Evolutionary conservation across 2,329 filamentous ascomycete genomes (phyloP).

Genomic region (Aspergillus caelatus): DNA sequence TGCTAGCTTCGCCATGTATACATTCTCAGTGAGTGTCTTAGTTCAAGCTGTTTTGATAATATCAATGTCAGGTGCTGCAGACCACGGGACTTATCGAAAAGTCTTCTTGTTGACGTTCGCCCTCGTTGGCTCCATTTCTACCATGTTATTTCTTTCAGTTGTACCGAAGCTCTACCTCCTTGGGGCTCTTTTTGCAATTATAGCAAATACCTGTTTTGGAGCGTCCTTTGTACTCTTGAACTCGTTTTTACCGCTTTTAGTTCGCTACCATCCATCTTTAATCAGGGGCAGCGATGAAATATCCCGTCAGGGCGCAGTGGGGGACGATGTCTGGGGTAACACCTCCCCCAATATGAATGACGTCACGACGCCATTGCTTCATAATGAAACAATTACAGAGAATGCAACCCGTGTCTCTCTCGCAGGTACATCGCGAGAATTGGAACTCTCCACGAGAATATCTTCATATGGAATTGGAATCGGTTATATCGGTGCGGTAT

Average conservation of each 20-base stretch:
- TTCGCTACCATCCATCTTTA: slow-evolving; percentile 74
- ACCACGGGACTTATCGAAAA: slow-evolving; percentile 92
- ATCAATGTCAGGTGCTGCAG: slow-evolving; percentile 92
- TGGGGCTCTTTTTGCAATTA: slow-evolving; percentile 79
- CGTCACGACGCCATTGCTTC: slow-evolving; percentile 32
- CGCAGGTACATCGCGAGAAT: slow-evolving; percentile 60
- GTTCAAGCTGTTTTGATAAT: slow-evolving; percentile 89
- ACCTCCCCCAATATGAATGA: slow-evolving; percentile 9
- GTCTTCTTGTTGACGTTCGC: slow-evolving; percentile 83
- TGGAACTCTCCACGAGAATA: slow-evolving; percentile 84
- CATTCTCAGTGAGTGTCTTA: slow-evolving; percentile 88
- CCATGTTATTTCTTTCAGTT: slow-evolving; percentile 86
- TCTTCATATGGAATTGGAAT: slow-evolving; percentile 92
- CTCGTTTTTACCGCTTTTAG: slow-evolving; percentile 88
- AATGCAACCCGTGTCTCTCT: slow-evolving; percentile 5
- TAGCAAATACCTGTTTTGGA: slow-evolving; percentile 92
- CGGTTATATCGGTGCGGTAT: slow-evolving; percentile 83
- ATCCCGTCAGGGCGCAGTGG: neutral
- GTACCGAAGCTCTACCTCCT: slow-evolving; percentile 75
- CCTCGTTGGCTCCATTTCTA: slow-evolving; percentile 75
- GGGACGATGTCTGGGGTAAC: slow-evolving; percentile 11
- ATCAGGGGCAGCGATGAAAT: slow-evolving; percentile 30
- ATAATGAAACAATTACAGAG: slow-evolving; percentile 9
- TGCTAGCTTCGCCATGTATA: slow-evolving; percentile 97
- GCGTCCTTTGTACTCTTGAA: slow-evolving; percentile 95